Evolutionary conservation across 805 yeast genomes (phyloP).

Genomic region (Candida peoriensis): DNA sequence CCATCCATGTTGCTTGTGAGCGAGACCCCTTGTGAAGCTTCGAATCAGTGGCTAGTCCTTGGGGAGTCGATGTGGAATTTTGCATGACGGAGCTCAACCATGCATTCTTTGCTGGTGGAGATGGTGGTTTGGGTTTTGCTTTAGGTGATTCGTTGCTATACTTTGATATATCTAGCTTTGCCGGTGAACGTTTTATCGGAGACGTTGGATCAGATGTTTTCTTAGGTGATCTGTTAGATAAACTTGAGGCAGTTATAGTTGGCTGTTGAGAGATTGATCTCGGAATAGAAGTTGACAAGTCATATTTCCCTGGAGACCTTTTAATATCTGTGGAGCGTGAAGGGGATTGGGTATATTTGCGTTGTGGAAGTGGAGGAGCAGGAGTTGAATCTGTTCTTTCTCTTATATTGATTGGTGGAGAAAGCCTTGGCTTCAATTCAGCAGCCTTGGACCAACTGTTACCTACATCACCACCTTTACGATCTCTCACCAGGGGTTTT

Average conservation of each 20-base stretch:
- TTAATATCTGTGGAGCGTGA: slow-evolving; percentile 1
- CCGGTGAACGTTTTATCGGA: slow-evolving; percentile 16
- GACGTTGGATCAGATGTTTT: too few species aligned
- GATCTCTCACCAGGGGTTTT: slow-evolving; percentile 4
- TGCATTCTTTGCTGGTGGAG: slow-evolving; percentile 1
- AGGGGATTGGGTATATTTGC: neutral
- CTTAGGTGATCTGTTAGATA: too few species aligned
- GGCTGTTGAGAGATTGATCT: neutral
- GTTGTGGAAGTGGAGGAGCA: neutral
- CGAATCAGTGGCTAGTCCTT: slow-evolving; percentile 4
- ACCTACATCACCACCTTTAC: slow-evolving; percentile 9
- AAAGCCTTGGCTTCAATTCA: slow-evolving; percentile 6
- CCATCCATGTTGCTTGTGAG: too few species aligned
- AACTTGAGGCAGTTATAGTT: neutral
- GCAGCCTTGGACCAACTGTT: slow-evolving; percentile 8
- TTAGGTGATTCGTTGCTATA: slow-evolving; percentile 3
- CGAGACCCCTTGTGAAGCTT: slow-evolving; percentile 2
- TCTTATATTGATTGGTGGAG: slow-evolving; percentile 1
- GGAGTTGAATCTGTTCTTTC: neutral
- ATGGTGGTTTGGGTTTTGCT: slow-evolving; percentile 8
- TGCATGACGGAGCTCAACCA: slow-evolving; percentile 12
- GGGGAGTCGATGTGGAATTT: slow-evolving; percentile 11
- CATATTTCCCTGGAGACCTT: slow-evolving; percentile 12
- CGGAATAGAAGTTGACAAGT: neutral
- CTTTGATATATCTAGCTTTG: slow-evolving; percentile 10